Evolutionary conservation across 2,329 filamentous ascomycete genomes (phyloP).

Genomic region (Diaporthe ilicicola): DNA sequence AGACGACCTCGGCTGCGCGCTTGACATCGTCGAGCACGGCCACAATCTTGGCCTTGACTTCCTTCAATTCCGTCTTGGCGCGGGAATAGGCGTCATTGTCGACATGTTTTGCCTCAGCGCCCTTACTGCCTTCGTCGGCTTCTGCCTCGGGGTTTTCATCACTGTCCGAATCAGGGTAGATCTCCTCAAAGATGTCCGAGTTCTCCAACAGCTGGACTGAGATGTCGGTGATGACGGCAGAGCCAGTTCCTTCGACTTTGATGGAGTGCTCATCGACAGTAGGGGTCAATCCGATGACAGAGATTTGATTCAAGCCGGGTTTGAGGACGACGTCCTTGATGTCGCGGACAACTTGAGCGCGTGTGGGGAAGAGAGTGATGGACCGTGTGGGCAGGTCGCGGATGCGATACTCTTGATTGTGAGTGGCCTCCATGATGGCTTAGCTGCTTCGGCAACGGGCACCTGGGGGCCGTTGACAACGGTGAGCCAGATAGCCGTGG

Average conservation of each 20-base stretch:
- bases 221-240: constrained; percentile 69
- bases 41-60: constrained; percentile 43
- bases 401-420: constrained; percentile 61
- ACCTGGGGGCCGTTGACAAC: not conserved
- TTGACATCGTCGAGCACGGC: constrained; percentile 42
- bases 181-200: constrained; percentile 60
- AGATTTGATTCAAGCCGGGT: constrained; percentile 65
- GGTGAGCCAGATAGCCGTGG: not conserved
- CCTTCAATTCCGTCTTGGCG: constrained; percentile 40
- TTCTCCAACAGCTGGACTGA: constrained; percentile 66
- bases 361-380: constrained; percentile 69
- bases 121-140: constrained; percentile 39
- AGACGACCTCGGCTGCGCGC: constrained; percentile 41
- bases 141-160: constrained; percentile 44
- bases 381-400: constrained; percentile 66
- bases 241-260: constrained; percentile 67
- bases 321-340: constrained; percentile 62
- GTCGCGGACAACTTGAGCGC: constrained; percentile 68
- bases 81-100: constrained; percentile 34
- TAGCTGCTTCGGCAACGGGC: not conserved
- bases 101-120: constrained; percentile 36
- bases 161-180: constrained; percentile 57
- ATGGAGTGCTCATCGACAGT: constrained; percentile 64
- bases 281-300: constrained; percentile 62
- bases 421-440: constrained; percentile 48